These are phyloP conservation scores for Mycena capillaripes DNA, from an alignment of 768 basidiomycete species.

Conservation along the genomic window DNA sequence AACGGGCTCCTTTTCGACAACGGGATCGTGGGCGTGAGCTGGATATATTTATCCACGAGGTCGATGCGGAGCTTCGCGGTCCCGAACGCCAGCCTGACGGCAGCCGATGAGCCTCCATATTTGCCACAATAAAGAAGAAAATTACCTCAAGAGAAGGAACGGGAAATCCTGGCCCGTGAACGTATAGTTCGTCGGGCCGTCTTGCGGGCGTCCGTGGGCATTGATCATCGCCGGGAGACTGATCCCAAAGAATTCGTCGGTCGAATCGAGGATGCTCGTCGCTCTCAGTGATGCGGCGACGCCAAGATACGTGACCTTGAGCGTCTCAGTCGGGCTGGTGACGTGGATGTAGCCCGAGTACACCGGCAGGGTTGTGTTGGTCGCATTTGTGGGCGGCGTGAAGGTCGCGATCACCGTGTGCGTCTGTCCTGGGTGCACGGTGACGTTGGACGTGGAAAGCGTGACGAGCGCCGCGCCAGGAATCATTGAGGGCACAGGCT, in stretches of 20 bases:
- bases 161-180: constrained; percentile 48
- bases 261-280: constrained; percentile 53
- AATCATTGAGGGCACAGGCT: constrained; percentile 49
- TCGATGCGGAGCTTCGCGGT: constrained; percentile 47
- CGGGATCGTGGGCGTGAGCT: constrained; percentile 38
- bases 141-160: constrained; percentile 38
- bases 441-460: constrained; percentile 51
- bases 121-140: background rate
- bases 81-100: constrained; percentile 45
- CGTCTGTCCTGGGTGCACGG: constrained; percentile 48
- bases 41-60: constrained; percentile 47
- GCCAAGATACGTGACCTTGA: constrained; percentile 64
- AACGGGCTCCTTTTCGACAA: constrained; percentile 28
- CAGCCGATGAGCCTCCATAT: constrained; percentile 34
- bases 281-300: constrained; percentile 51
- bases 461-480: constrained; percentile 55
- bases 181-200: constrained; percentile 48
- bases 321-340: constrained; percentile 51
- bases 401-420: constrained; percentile 51
- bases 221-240: constrained; percentile 49
- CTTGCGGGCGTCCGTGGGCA: constrained; percentile 45
- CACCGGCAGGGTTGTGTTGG: constrained; percentile 63
- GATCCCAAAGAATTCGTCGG: constrained; percentile 48
- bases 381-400: constrained; percentile 52
- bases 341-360: constrained; percentile 73